Evolutionary conservation across 768 basidiomycete genomes (phyloP), one percentile per base, ranked within the genome.

Genomic region (Pleurotus eryngii): DNA sequence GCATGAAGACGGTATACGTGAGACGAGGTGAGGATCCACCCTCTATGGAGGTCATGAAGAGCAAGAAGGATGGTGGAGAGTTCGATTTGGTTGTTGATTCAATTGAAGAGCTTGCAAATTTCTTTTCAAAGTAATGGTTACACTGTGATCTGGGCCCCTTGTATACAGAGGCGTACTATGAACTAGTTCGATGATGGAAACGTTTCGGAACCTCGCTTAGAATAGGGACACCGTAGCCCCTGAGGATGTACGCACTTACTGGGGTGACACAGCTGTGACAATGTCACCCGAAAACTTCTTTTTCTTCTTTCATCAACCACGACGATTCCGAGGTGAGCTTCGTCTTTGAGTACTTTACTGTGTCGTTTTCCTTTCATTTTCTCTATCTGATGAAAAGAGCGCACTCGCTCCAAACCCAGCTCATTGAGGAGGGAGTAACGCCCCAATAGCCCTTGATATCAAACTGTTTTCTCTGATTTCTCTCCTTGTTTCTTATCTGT

Each of bases 341-440:
- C 20, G 20, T 20, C 20, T 20, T 20, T 20, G 20, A 20, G 20
- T 20, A 20, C 20, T 20, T 20, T 20, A 20, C 20, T 20, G 20
- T 20, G 20, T 20, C 20, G 20, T 20, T 20, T 20, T 20, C 20
- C 20, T 2, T 20, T 45, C 5, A 1, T 45, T 45, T 17, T 45
- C 24, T 59, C 39, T 48, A 47, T 70, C 81, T 87, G 90, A 93
- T 40, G 59, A 80, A 89, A 89, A 90, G 87, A 88, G 87, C 83
- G 63, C 61, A 56, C 55, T 68, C 69, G 88, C 88, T 89, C 88
- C 83, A 85, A 92, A 93, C 91, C 88, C 92, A 94, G 92, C 92
- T 94, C 92, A 79, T 90, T 78, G 91, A 94, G 86, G 84, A 75
- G 85, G 90, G 89, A 90, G 88, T 90, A 89, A 91, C 89, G 87